These are phyloP conservation scores for Sporothrix variecibatus DNA, from an alignment of 2,329 filamentous ascomycete genomes.

Conservation along the genomic window DNA sequence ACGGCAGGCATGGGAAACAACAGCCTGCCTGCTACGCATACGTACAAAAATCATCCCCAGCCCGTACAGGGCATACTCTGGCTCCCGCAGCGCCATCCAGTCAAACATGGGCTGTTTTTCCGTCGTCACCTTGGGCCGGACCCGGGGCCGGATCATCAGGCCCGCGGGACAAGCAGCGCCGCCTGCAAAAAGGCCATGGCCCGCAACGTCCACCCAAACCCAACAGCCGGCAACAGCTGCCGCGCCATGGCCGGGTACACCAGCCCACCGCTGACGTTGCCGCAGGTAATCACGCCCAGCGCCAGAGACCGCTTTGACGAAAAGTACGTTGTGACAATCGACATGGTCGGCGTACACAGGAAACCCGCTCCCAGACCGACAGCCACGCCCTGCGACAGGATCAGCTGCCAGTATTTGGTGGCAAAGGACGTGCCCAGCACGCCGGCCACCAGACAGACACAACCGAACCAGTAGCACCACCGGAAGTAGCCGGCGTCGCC, in stretches of 20 bases:
- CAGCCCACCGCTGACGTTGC: constrained; percentile 42
- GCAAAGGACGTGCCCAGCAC: constrained; percentile 26
- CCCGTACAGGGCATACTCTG: constrained; percentile 44
- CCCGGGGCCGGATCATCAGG: constrained; percentile 40
- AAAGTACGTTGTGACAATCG: constrained; percentile 44
- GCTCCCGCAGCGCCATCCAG: constrained; percentile 43
- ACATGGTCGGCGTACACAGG: constrained; percentile 41
- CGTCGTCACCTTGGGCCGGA: constrained; percentile 38
- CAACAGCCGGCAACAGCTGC: constrained; percentile 39
- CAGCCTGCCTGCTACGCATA: not conserved
- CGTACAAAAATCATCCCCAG: constrained; percentile 43
- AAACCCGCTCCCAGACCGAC: constrained; percentile 42
- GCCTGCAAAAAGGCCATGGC: constrained; percentile 46
- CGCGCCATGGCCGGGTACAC: constrained; percentile 44
- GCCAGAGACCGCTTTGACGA: constrained; percentile 38
- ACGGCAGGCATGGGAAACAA: too few species aligned
- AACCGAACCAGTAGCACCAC: constrained; percentile 25
- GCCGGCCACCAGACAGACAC: constrained; percentile 23
- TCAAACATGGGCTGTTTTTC: constrained; percentile 42
- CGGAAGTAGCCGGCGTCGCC: constrained; percentile 31
- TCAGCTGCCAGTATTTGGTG: constrained; percentile 31
- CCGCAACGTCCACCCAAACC: constrained; percentile 44
- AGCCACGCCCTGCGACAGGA: constrained; percentile 42
- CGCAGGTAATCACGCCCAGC: constrained; percentile 39
- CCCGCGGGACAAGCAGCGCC: constrained; percentile 36